Evolutionary conservation across 306 rosid genomes (phyloP), one percentile per base, ranked within the genome.

Genomic region (Boehmeria nivea): DNA sequence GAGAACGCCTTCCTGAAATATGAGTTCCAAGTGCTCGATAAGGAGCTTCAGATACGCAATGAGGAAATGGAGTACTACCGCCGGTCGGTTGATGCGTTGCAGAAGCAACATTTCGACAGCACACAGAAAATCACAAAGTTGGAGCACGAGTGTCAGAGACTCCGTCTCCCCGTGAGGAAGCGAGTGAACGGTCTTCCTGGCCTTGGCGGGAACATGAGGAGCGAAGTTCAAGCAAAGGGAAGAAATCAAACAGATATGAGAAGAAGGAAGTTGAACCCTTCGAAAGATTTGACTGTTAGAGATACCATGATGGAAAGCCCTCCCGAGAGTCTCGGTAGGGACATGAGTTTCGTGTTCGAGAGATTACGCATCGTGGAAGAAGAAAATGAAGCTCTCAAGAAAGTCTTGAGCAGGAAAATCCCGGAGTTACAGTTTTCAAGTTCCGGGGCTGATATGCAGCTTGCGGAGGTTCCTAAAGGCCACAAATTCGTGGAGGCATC

Each of bases 1-100:
- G 96, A 87, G 73, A 87, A 84, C 59, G 65, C 87, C 43, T 81
- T 81, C 55, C 50, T 87, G n/a, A 81, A 84, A 74, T 84, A 87
- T 45, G 94, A 88, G 74, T 82, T 79, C 66, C 87, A 82, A 34
- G 65, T 81, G 78, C 78, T 84, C 34, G 83, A 81, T 70, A 87
- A 81, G 72, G 96, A 87, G 66, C 81, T 87, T 0, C 89, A 73
- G 73, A 71, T 87, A 26, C 83, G 74, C 21, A 72, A 72, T 24
- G 94, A 81, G 58, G 96, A 84, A 65, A 75, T 71, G 57, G 83
- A 81, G 51, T 81, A 79, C 63, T 70, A 73, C 51, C 81, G 77
- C 25, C 78, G 40, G 57, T 70, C 79, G 66, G 89, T 79, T 26
- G 94, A 79, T 18, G 78, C 40, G 39, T 78, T 79, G 8, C 83